A percentile compares a stretch with the other conserved stretches of the same genome.
Evolutionary conservation across 176 grass and related monocot species (phyloP).

Genomic region (Oryza glumipatula): DNA sequence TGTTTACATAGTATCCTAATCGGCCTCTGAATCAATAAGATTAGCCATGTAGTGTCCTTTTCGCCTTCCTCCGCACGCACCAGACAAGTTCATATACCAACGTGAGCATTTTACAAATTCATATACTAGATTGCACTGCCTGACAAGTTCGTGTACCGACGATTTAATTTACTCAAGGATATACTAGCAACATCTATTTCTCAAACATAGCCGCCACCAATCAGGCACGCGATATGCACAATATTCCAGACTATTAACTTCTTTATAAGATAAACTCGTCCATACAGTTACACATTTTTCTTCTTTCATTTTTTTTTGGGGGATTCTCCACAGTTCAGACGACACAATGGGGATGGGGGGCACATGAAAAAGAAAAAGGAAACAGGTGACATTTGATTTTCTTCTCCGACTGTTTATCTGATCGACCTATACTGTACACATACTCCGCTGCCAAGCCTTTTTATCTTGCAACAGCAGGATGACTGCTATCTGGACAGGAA

Average conservation of each 20-base stretch:
- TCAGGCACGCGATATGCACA: neutral
- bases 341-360: neutral
- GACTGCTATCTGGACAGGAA: slow-evolving; percentile 30
- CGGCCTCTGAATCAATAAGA: too few relatives aligned
- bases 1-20: too few relatives aligned
- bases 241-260: neutral
- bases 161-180: too few relatives aligned
- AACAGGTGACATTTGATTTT: slow-evolving; percentile 14
- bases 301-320: neutral
- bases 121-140: too few relatives aligned
- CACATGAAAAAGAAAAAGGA: neutral
- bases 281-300: neutral
- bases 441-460: slow-evolving; percentile 47
- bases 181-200: neutral
- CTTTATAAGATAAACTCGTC: neutral
- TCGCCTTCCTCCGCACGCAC: too few relatives aligned
- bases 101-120: too few relatives aligned
- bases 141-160: too few relatives aligned
- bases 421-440: slow-evolving; percentile 51
- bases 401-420: slow-evolving; percentile 40
- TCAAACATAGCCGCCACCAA: neutral
- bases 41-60: too few relatives aligned
- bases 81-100: too few relatives aligned
- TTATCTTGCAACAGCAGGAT: slow-evolving; percentile 43
- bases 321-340: neutral